Conservation (phyloP, 345 rosid species). For the Murraya koenigii region DNA sequence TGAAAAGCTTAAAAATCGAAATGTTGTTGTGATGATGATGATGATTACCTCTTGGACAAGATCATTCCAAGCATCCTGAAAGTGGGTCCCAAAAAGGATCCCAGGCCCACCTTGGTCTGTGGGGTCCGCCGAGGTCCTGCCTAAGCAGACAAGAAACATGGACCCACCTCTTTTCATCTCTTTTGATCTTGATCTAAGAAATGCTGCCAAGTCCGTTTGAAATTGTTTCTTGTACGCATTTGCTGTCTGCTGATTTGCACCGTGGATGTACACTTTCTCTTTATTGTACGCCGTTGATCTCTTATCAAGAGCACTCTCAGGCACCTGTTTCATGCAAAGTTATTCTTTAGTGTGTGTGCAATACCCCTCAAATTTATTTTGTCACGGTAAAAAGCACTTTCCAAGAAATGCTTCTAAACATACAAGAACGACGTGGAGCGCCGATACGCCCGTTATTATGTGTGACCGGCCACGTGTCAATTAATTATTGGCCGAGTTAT, state of each 20-base stretch:
- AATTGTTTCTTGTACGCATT: slow-evolving; percentile 73
- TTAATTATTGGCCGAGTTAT: too few species aligned
- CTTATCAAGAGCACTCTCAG: slow-evolving; percentile 69
- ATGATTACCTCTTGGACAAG: slow-evolving; percentile 84
- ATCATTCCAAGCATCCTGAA: slow-evolving; percentile 98
- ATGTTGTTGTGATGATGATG: not conserved
- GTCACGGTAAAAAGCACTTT: too few species aligned
- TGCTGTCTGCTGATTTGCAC: slow-evolving; percentile 54
- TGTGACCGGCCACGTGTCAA: too few species aligned
- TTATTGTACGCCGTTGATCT: slow-evolving; percentile 71
- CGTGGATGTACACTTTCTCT: slow-evolving; percentile 82
- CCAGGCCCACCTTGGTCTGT: slow-evolving; percentile 97
- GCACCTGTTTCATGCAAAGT: slow-evolving; percentile 47
- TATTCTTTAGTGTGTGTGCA: not conserved
- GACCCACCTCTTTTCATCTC: slow-evolving; percentile 86
- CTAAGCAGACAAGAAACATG: slow-evolving; percentile 93
- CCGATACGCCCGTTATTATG: too few species aligned
- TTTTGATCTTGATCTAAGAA: slow-evolving; percentile 61
- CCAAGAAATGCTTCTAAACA: too few species aligned
- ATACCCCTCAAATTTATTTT: too few species aligned
- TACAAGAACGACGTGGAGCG: too few species aligned
- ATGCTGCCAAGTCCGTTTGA: slow-evolving; percentile 69
- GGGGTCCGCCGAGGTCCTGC: slow-evolving; percentile 83
- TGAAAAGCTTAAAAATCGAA: not conserved
- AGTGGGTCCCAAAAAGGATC: slow-evolving; percentile 93